phyloP scores from a whole-genome alignment of 192 early-diverging fungal genomes.

The Coemansia sp. region DNA sequence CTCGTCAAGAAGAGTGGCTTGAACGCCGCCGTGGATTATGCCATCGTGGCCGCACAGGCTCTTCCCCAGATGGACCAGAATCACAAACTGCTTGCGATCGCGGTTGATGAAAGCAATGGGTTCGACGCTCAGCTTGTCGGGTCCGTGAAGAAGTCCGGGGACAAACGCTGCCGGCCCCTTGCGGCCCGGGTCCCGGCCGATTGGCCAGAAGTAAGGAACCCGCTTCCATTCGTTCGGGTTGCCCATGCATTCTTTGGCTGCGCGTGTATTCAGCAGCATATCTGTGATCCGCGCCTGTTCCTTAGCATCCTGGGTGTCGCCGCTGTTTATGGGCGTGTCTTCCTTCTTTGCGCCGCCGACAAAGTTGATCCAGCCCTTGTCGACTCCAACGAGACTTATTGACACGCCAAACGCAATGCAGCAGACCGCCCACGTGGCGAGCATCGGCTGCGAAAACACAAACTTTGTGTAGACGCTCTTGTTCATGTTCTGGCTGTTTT shows the following conservation, averaged over 20 bases:
- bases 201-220: conserved; percentile 47
- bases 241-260: conserved; percentile 38
- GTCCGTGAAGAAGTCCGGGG: conserved; percentile 29
- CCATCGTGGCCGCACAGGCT: conserved; percentile 74
- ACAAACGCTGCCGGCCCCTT: conserved; percentile 20
- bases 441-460: conserved; percentile 49
- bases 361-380: conserved; percentile 51
- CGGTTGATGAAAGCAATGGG: conserved; percentile 49
- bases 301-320: neutral
- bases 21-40: conserved; percentile 79
- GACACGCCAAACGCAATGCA: conserved; percentile 50
- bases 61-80: conserved; percentile 69
- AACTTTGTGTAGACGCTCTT: conserved; percentile 14
- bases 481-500: conserved; percentile 6
- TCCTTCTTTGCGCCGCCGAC: neutral
- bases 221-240: conserved; percentile 53
- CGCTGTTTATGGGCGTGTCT: neutral
- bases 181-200: neutral
- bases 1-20: conserved; percentile 76
- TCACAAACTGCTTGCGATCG: conserved; percentile 53
- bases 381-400: conserved; percentile 28
- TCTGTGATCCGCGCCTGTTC: conserved; percentile 10
- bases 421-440: conserved; percentile 50
- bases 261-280: conserved; percentile 25
- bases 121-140: conserved; percentile 39